Percentiles rank a stretch among this genome's conserved stretches.
These are phyloP conservation scores for Pichia membranifaciens DNA, from an alignment of 805 yeast species.

Conservation along the genomic window DNA sequence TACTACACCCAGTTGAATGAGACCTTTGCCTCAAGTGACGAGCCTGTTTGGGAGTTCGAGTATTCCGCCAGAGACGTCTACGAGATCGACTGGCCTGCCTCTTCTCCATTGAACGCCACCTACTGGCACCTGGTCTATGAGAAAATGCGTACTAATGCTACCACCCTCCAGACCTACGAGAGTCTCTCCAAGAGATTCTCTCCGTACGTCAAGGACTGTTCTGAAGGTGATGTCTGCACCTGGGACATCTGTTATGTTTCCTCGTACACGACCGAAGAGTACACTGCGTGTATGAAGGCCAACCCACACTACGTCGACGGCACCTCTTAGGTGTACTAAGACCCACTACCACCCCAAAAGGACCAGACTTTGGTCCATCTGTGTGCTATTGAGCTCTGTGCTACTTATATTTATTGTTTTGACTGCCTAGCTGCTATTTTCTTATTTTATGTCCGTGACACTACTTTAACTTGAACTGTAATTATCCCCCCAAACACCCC, in stretches of 20 bases:
- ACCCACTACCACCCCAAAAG: no score
- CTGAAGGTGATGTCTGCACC: constrained; percentile 41
- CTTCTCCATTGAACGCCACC: constrained; percentile 57
- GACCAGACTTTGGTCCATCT: no score
- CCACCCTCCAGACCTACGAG: constrained; percentile 44
- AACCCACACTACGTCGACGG: not conserved
- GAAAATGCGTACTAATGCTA: constrained; percentile 37
- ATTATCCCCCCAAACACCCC: no score
- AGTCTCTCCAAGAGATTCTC: constrained; percentile 47
- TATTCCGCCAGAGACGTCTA: constrained; percentile 60
- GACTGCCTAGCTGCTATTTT: no score
- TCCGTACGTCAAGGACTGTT: constrained; percentile 49
- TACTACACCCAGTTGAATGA: constrained; percentile 55
- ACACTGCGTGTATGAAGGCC: constrained; percentile 12
- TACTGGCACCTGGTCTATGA: constrained; percentile 59
- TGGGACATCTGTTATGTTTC: constrained; percentile 38
- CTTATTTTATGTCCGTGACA: no score
- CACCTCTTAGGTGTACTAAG: not conserved
- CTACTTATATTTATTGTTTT: no score
- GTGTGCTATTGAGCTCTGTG: no score
- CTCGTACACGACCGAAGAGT: constrained; percentile 33
- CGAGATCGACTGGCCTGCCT: constrained; percentile 51
- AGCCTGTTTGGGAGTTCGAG: constrained; percentile 57
- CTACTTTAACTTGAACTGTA: no score
- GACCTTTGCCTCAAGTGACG: constrained; percentile 50